Percentiles rank a stretch among this genome's conserved stretches.
Evolutionary conservation across 2,329 filamentous ascomycete species (phyloP).

Genomic region (Ophiocordyceps camponoti-saundersi): DNA sequence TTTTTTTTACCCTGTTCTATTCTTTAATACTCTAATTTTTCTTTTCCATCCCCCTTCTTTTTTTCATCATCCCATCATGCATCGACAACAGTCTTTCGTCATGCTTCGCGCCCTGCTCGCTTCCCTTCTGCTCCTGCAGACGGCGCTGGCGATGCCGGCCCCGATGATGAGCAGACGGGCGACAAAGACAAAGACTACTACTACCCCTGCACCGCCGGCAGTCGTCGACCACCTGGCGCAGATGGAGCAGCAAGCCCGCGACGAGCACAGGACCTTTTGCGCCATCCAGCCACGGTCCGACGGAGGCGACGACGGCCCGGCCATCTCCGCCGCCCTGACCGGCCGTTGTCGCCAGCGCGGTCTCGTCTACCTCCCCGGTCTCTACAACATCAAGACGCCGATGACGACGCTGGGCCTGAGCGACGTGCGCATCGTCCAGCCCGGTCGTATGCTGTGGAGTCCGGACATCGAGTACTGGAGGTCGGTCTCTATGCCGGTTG

Average conservation of each 20-base stretch:
- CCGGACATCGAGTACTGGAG: conserved; percentile 34
- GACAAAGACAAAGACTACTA: too few relatives aligned
- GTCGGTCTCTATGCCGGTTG: conserved; percentile 28
- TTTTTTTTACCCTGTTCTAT: too few relatives aligned
- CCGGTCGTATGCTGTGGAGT: conserved; percentile 21
- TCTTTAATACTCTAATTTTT: too few relatives aligned
- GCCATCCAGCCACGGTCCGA: conserved; percentile 10
- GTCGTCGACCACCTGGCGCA: too few relatives aligned
- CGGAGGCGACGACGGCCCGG: conserved; percentile 14
- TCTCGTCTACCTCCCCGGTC: conserved; percentile 15
- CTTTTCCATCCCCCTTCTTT: too few relatives aligned
- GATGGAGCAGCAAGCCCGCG: neutral
- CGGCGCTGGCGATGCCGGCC: too few relatives aligned
- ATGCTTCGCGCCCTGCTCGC: too few relatives aligned
- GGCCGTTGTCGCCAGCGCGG: conserved; percentile 11
- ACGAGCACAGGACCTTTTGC: conserved; percentile 7
- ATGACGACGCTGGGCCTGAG: conserved; percentile 16
- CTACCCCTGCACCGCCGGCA: too few relatives aligned
- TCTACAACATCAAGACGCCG: conserved; percentile 16
- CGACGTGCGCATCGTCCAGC: conserved; percentile 26
- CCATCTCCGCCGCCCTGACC: conserved; percentile 15
- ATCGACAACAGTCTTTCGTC: too few relatives aligned
- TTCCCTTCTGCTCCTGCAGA: too few relatives aligned
- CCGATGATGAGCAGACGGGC: too few relatives aligned
- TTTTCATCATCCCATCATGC: too few relatives aligned